Evolutionary conservation across 129 eudicot genomes (phyloP), one percentile per base, ranked within the genome.

Genomic region (Erigeron canadensis): DNA sequence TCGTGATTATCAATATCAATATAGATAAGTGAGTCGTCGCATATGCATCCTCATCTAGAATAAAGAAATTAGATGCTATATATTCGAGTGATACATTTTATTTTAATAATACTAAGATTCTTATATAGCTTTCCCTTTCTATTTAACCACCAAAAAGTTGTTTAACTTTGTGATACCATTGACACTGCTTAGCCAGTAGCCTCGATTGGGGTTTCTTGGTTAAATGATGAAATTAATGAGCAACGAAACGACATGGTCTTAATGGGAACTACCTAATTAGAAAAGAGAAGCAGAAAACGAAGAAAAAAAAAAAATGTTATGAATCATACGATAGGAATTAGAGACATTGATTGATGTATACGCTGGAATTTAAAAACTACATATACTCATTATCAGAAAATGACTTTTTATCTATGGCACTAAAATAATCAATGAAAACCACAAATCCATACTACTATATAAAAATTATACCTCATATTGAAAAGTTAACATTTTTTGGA

Each of bases 301-400:
- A n/a, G n/a, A n/a, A n/a, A n/a, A n/a, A n/a, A n/a, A 28, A 23
- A 22, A 53, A 60, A 55, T 16, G 64, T 59, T 44, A 44, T 71
- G 74, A 68, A 73, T 81, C 73, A 77, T 67, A 60, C 67, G 82
- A 81, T 63, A 37, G 56, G 38, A 28, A 28, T 28, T 28, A 28
- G 34, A 28, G 82, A 77, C 73, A 55, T 77, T 57, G 79, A 81
- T 77, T 65, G 85, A 81, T 67, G 46, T 58, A 38, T 67, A 38
- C 77, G 37, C 66, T 73, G 67, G 66, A 37, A 59, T 72, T 57
- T 53, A 68, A 75, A 67, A 73, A 40, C 63, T 59, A 64, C 54
- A 72, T 72, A 41, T 58, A 50, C 45, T 73, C 80, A 37, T 69
- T 73, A 73, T 78, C 82, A 62, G 86, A 82, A 77, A 82, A 51